These are phyloP conservation scores for Nephelium lappaceum DNA, from an alignment of 345 rosid species.

Conservation along the genomic window DNA sequence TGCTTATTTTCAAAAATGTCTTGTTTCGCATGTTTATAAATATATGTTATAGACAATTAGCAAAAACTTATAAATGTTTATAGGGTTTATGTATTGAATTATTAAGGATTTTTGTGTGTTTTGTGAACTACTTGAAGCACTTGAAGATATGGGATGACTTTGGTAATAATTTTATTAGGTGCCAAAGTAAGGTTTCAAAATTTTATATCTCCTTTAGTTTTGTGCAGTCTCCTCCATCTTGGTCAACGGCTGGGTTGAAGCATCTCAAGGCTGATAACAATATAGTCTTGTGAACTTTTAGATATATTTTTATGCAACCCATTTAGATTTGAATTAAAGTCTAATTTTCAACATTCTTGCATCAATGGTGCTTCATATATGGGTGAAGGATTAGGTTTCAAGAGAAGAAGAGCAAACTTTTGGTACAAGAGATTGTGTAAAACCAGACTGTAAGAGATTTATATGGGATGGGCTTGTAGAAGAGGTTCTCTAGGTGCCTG, in stretches of 20 bases:
- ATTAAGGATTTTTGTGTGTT: neutral
- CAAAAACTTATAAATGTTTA: neutral
- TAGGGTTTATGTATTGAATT: too few species aligned
- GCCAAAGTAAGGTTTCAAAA: neutral
- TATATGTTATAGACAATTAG: neutral
- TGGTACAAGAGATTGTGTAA: neutral
- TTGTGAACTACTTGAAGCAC: neutral
- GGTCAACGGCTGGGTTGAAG: neutral
- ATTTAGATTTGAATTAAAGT: neutral
- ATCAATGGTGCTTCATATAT: neutral
- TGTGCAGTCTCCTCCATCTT: neutral
- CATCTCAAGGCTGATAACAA: neutral
- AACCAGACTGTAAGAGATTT: neutral
- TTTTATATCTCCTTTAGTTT: neutral
- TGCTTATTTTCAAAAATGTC: neutral
- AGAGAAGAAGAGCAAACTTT: neutral
- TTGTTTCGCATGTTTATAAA: too few species aligned
- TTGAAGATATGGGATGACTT: neutral
- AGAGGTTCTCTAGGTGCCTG: neutral
- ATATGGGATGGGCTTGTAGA: neutral
- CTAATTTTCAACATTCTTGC: neutral
- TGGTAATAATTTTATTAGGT: neutral
- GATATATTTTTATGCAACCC: neutral
- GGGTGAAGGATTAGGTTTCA: neutral
- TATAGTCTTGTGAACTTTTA: neutral